Evolutionary conservation across 2,329 filamentous ascomycete genomes (phyloP).

Genomic region (Pseudocercospora fijiensis): DNA sequence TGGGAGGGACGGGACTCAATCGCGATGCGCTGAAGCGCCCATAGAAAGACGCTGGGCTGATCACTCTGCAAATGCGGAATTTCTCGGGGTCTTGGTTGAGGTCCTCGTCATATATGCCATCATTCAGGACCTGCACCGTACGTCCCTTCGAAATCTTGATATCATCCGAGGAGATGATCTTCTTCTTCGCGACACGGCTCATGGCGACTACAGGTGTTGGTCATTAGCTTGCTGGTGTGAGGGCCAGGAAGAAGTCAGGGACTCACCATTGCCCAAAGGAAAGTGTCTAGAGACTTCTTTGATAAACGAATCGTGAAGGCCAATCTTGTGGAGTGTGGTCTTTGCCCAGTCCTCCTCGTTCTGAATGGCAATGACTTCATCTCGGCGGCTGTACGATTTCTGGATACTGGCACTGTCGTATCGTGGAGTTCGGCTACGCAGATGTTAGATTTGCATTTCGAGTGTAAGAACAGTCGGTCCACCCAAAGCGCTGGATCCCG

Average conservation of each 20-base stretch:
- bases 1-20: too few species aligned
- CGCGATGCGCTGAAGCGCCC: too few species aligned
- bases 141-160: conserved; percentile 27
- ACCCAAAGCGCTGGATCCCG: too few species aligned
- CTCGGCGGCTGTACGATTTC: conserved; percentile 29
- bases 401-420: conserved; percentile 27
- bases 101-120: background rate
- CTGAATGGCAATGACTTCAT: conserved; percentile 29
- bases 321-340: conserved; percentile 31
- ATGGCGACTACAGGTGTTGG: background rate
- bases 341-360: conserved; percentile 31
- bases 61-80: too few species aligned
- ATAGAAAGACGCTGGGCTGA: too few species aligned
- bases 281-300: conserved; percentile 29
- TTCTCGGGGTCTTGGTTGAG: conserved; percentile 23
- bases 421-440: background rate
- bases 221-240: too few species aligned
- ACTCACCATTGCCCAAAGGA: conserved; percentile 26
- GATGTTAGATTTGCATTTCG: too few species aligned
- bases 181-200: background rate
- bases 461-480: too few species aligned
- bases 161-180: conserved; percentile 1
- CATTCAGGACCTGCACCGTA: conserved; percentile 19
- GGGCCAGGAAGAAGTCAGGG: background rate
- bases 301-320: conserved; percentile 34